phyloP scores from a whole-genome alignment of 768 basidiomycete genomes.

The Amanita pallidorosea region DNA sequence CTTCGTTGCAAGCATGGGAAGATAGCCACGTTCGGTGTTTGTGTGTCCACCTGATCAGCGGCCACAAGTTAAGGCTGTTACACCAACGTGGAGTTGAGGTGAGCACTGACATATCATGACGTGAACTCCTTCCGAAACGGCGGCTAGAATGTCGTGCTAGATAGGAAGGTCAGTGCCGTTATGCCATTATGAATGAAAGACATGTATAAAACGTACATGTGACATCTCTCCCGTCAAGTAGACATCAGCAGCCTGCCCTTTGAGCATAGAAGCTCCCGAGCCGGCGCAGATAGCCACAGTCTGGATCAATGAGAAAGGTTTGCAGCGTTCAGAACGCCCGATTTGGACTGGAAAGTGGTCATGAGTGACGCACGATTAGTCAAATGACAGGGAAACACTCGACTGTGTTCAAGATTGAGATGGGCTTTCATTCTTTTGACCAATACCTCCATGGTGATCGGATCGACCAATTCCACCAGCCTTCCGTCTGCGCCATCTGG shows the following conservation, averaged over 20 bases:
- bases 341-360: constrained; percentile 45
- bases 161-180: constrained; percentile 9
- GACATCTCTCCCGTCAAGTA: constrained; percentile 91
- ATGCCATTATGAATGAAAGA: background rate
- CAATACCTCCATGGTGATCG: constrained; percentile 48
- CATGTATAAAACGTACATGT: constrained; percentile 45
- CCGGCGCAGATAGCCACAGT: constrained; percentile 90
- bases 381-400: constrained; percentile 12
- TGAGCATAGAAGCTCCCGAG: constrained; percentile 70
- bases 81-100: constrained; percentile 15
- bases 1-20: constrained; percentile 60
- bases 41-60: constrained; percentile 66
- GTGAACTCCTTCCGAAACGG: constrained; percentile 63
- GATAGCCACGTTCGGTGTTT: constrained; percentile 91
- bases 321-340: constrained; percentile 25
- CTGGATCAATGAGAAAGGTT: constrained; percentile 25
- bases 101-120: constrained; percentile 70
- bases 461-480: constrained; percentile 48
- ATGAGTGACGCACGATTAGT: constrained; percentile 3
- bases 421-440: constrained; percentile 60
- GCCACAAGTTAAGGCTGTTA: constrained; percentile 10
- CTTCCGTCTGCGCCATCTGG: constrained; percentile 57
- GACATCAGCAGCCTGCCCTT: constrained; percentile 67
- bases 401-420: constrained; percentile 51
- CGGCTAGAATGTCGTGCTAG: constrained; percentile 82